Base-by-base conservation (phyloP, 2,329 filamentous ascomycete genomes). In the Hymenoscyphus fructigenus region DNA sequence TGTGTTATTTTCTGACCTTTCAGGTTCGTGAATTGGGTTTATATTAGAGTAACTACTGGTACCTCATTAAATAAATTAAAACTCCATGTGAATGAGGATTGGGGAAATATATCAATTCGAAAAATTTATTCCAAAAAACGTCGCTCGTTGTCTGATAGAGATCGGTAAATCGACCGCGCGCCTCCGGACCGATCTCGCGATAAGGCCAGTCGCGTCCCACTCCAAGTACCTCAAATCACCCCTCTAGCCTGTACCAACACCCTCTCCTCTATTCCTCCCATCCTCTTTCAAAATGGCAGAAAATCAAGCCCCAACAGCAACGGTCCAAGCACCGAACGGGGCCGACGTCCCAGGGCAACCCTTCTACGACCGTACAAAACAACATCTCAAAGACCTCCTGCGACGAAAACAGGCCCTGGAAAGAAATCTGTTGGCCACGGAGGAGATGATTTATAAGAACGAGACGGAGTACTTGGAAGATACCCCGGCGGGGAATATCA, bases 391-490 rank as follows among this genome's bases (percentile, higher is more conserved):
- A 67, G 85, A 88, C 63, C 86, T 89, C 1, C 78, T 93, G 9
- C 81, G 86, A 60, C 88, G 87, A 78, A 90, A 89, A 75, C 82
- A 86, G 32, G 71, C 83, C 20, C 81, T 76, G 20, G 68, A 74
- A 59, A 53, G 61, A 3, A 66, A 62, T 29, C 67, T 73, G 23
- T 63, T 62, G n/a, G 26, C 63, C 1, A 69, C 72, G 14, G 95
- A 99, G 81, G 91, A 96, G 59, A 85, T 86, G 69, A 98, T 99
- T 72, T 88, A 85, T 75, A 88, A 90, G 69, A 90, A 92, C 74
- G 95, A 99, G 78, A 87, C 89, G 65, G 85, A 89, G 20, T 99
- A 99, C 77, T 87, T 99, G 60, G 94, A 98, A 77, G 92, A 92
- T 73, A 96, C 93, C 4, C 89, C 88, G 15, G 87, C 84, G 72